Evolutionary conservation across 2,329 filamentous ascomycete genomes (phyloP), one percentile per base, ranked within the genome.

Genomic region (Aciculosporium take): DNA sequence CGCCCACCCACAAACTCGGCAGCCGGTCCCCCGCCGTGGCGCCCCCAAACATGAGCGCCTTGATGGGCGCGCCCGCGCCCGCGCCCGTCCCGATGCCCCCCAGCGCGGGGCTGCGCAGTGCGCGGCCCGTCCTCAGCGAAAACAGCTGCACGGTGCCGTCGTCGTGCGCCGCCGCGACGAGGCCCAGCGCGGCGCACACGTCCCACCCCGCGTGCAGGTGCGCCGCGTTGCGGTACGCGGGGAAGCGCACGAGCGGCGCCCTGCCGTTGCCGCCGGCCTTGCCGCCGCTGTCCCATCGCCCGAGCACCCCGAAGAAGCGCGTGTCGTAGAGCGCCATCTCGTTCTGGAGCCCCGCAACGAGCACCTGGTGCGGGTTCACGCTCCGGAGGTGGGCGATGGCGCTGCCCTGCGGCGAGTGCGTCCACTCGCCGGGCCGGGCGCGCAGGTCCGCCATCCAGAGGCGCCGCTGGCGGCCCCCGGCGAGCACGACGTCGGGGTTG

Each of bases 261-360:
- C 56, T 51, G 5, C 50, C 46, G 40, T 51, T 51, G 1, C 18
- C 33, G n/a, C 20, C 13, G 33, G 20, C 13, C 7, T 20, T 5
- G 20, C 6, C 1, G 0, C 56, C 50, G 7, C 48, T 45, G 39
- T 51, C 50, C 2, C 48, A 34, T 5, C 44, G 45, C 20, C 39
- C 31, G 30, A n/a, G n/a, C n/a, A n/a, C n/a, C n/a, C 40, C 42
- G 18, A 50, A 39, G 47, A 64, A 74, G 1, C 76, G 72, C 25
- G 72, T 46, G 46, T 81, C 76, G 49, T 76, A 80, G 5, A 78
- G 56, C 1, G 62, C 61, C 59, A 80, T 69, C 40, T 51, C 60
- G 51, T 62, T 64, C 25, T 56, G 50, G 2, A 75, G 56, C 1
- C 74, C 73, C 0, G 72, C 67, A 3, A 69, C 68, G 2, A 80